Percentiles rank a stretch among this genome's conserved stretches.
These are phyloP conservation scores for Dactylis glomerata DNA, from an alignment of 176 grass and related monocot genomes.

Conservation along the genomic window DNA sequence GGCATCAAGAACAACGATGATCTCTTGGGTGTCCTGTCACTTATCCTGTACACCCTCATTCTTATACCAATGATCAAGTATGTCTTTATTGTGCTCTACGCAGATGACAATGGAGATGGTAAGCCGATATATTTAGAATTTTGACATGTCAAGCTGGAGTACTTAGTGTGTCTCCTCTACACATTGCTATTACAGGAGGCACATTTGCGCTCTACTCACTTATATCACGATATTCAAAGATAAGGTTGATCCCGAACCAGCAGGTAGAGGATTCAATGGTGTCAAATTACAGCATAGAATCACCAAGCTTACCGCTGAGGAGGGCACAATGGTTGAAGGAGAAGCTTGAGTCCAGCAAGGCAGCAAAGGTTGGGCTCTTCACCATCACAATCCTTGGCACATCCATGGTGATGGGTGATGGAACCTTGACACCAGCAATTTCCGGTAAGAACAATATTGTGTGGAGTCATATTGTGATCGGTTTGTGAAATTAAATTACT, in stretches of 20 bases:
- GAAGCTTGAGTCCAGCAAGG: conserved; percentile 47
- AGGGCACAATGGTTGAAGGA: conserved; percentile 54
- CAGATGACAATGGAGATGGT: conserved; percentile 35
- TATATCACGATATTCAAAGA: conserved; percentile 63
- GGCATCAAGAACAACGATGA: conserved; percentile 10
- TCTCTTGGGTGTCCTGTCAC: conserved; percentile 6
- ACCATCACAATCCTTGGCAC: conserved; percentile 67
- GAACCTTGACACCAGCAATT: conserved; percentile 68
- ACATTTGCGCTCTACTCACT: conserved; percentile 79
- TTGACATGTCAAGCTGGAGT: not conserved
- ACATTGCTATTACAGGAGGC: conserved; percentile 44
- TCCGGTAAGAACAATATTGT: conserved; percentile 37
- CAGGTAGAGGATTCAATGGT: conserved; percentile 61
- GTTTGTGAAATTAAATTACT: not conserved
- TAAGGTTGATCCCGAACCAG: conserved; percentile 64
- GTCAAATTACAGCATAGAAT: conserved; percentile 59
- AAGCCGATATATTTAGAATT: conserved; percentile 10
- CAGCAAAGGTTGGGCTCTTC: conserved; percentile 53
- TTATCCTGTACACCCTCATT: conserved; percentile 13
- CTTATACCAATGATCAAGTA: conserved; percentile 16
- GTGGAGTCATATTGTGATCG: not conserved
- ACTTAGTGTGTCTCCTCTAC: not conserved
- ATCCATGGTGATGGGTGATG: conserved; percentile 79
- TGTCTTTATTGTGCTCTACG: conserved; percentile 18
- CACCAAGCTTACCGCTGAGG: conserved; percentile 27